Percentiles rank a stretch among this genome's conserved stretches.
Conservation (phyloP, 441 rosid genomes). For the Iberis amara region DNA sequence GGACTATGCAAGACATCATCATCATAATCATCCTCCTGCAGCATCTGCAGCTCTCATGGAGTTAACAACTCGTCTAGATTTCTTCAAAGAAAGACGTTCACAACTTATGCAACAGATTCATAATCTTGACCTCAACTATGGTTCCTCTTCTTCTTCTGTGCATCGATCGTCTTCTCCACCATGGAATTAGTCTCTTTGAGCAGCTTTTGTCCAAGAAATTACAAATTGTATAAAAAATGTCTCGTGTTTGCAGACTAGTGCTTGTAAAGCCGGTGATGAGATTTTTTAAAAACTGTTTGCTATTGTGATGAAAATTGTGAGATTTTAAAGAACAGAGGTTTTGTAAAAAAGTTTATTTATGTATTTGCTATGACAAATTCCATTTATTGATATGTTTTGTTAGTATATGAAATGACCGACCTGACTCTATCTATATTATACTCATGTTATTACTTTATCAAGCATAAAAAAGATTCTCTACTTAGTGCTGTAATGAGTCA, state of each 20-base stretch:
- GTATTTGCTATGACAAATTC: background rate
- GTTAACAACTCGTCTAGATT: conserved; percentile 81
- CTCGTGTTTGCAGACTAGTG: conserved; percentile 12
- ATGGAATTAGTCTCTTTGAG: conserved; percentile 47
- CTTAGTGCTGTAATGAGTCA: conserved; percentile 20
- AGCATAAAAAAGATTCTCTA: background rate
- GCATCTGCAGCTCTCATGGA: conserved; percentile 80
- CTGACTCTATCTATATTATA: no score
- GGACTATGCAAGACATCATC: conserved; percentile 41
- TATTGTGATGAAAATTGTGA: conserved; percentile 6
- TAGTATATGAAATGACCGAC: no score
- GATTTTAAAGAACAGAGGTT: no score
- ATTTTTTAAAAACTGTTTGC: conserved; percentile 1
- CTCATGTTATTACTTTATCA: no score
- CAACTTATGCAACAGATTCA: conserved; percentile 92
- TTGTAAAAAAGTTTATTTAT: no score
- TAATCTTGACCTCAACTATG: conserved; percentile 79
- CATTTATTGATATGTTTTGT: no score
- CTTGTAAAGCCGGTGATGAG: conserved; percentile 27
- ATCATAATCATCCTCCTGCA: conserved; percentile 55
- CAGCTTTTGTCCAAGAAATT: background rate
- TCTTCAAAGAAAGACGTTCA: conserved; percentile 91
- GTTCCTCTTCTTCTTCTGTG: conserved; percentile 45
- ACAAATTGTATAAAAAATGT: conserved; percentile 15
- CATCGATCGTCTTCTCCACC: conserved; percentile 80